Percentiles rank a stretch among this genome's conserved stretches.
Evolutionary conservation across 2,329 filamentous ascomycete species (phyloP).

Genomic region (Ophiostoma triangulosporum): DNA sequence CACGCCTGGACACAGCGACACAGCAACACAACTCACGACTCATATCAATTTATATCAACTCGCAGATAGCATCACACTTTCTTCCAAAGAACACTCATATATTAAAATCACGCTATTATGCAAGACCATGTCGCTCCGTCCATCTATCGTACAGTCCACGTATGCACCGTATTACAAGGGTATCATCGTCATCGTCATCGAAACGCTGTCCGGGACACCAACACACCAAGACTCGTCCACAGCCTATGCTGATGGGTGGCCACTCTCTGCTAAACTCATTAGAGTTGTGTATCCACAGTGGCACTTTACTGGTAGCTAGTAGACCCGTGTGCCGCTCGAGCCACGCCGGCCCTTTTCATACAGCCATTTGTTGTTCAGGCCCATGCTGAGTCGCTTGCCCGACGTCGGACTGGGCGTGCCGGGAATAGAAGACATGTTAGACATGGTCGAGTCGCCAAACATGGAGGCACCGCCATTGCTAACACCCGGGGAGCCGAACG

Average conservation of each 20-base stretch:
- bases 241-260: too few relatives aligned
- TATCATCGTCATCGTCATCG: slow-evolving; percentile 1
- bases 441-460: slow-evolving; percentile 32
- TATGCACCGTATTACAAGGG: slow-evolving; percentile 3
- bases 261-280: too few relatives aligned
- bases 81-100: not conserved
- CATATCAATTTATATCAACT: too few relatives aligned
- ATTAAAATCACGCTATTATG: too few relatives aligned
- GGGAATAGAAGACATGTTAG: slow-evolving; percentile 22
- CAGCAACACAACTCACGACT: not conserved
- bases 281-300: not conserved
- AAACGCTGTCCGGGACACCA: not conserved
- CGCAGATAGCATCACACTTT: too few relatives aligned
- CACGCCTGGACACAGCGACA: not conserved
- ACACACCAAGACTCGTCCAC: not conserved
- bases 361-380: slow-evolving; percentile 85
- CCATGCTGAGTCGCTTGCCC: slow-evolving; percentile 58
- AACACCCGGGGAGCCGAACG: slow-evolving; percentile 42
- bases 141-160: not conserved
- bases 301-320: not conserved
- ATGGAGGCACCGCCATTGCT: slow-evolving; percentile 33
- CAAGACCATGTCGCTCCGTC: not conserved
- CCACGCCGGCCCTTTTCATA: slow-evolving; percentile 66
- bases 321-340: slow-evolving; percentile 21
- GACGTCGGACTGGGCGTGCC: slow-evolving; percentile 54